Conservation (phyloP, 2,329 filamentous ascomycete genomes). For the Lanzia echinophila region DNA sequence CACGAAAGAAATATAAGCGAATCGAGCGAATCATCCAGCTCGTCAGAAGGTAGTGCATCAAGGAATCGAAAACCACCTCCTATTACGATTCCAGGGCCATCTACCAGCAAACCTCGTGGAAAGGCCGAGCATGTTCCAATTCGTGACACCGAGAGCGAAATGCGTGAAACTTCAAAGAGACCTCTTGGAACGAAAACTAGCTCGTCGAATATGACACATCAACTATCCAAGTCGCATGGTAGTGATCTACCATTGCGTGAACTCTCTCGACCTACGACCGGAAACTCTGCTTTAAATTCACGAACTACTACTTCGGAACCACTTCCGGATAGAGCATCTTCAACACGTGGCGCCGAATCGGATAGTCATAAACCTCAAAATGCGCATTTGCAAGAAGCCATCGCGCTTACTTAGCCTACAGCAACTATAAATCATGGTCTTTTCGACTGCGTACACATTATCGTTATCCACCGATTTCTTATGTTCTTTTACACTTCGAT, state of each 20-base stretch:
- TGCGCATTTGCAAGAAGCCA: background rate
- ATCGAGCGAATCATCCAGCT: conserved; percentile 19
- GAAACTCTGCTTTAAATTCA: background rate
- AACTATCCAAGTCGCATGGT: conserved; percentile 1
- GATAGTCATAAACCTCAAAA: background rate
- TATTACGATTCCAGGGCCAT: conserved; percentile 17
- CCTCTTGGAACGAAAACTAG: conserved; percentile 23
- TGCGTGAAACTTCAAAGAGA: conserved; percentile 15
- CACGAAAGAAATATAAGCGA: conserved; percentile 18
- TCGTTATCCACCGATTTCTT: too few species aligned
- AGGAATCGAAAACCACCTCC: conserved; percentile 23
- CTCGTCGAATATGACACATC: conserved; percentile 18
- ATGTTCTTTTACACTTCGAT: too few species aligned
- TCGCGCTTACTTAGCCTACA: too few species aligned
- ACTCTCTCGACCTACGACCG: background rate
- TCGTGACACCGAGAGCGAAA: conserved; percentile 15
- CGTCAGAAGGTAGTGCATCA: conserved; percentile 11
- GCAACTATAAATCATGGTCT: too few species aligned
- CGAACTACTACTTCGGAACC: background rate
- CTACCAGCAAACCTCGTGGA: conserved; percentile 9
- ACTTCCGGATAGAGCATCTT: background rate
- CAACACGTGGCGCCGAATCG: background rate
- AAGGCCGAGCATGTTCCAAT: conserved; percentile 24
- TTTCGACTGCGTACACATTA: too few species aligned
- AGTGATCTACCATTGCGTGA: conserved; percentile 1